These are phyloP conservation scores for Clohesyomyces aquaticus DNA, from an alignment of 495 filamentous ascomycete species.

Conservation along the genomic window DNA sequence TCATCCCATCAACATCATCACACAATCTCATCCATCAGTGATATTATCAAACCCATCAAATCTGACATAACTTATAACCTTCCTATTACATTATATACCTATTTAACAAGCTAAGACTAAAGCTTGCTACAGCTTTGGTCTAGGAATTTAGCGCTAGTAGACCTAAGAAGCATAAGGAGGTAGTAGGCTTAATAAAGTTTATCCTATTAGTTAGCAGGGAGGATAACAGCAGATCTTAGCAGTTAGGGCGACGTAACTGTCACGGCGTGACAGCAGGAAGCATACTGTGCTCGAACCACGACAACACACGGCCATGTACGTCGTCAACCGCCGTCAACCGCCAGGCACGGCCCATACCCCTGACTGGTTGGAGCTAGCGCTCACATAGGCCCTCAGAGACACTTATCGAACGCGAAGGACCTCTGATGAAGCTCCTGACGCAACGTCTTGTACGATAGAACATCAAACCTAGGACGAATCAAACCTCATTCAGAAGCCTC, in stretches of 20 bases:
- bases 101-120: not conserved
- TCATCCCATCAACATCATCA: not conserved
- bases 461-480: too few relatives aligned
- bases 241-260: not conserved
- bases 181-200: not conserved
- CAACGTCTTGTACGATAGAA: too few relatives aligned
- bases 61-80: not conserved
- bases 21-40: not conserved
- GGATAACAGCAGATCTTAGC: not conserved
- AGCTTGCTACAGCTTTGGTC: constrained; percentile 1
- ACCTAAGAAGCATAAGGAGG: constrained; percentile 3
- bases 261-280: too few relatives aligned
- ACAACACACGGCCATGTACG: too few relatives aligned
- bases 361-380: too few relatives aligned
- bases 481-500: too few relatives aligned
- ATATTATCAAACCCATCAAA: not conserved
- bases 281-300: too few relatives aligned
- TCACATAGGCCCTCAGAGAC: too few relatives aligned
- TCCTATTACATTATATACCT: not conserved
- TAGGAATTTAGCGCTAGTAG: not conserved
- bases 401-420: too few relatives aligned
- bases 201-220: not conserved
- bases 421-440: too few relatives aligned
- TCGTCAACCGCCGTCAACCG: too few relatives aligned
- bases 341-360: too few relatives aligned